Base-by-base conservation (phyloP, 2,329 filamentous ascomycete species). In the Arthrobotrys sinensis region DNA sequence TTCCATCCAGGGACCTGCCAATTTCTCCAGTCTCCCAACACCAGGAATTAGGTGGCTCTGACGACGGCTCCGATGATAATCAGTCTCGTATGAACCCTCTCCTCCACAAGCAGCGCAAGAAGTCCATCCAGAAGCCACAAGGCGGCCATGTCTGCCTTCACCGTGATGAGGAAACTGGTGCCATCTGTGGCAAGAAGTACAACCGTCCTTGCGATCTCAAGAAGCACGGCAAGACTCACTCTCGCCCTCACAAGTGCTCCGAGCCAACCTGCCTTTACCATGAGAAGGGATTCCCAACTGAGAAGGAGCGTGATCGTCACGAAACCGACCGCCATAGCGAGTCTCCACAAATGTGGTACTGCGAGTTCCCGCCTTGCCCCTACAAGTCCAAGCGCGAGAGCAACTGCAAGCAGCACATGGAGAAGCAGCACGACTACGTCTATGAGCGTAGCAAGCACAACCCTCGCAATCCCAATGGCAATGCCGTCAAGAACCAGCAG, bases 371-470 rank as follows among this genome's bases (percentile, higher is more conserved):
- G 81, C 91, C 91, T 24, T 98, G 96, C 87, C 90, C 92, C 0
- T 98, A 98, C 86, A 92, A 93, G 83, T 97, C 94, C 10, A 98
- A 98, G 88, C 91, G 94, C 76, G 92, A 97, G 86, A 96, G 92
- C 80, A 98, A 98, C 85, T 96, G 93, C 89, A 97, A 97, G 84
- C 95, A 97, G 85, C 94, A 98, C 85, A 97, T 97, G 94, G 95
- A 98, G 86, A 97, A 97, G 85, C 92, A 93, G 0, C 94, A 98
- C 82, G 91, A 91, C 75, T 97, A 93, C 92, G 88, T 88, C n/a
- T 97, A 97, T 81, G 88, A 94, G 69, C 92, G 95, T 80, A 95
- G 93, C 76, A 97, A 97, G 88, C 94, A 92, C 84, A 97, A 96
- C 83, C 80, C 80, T 1, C 75, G 80, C n/a, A 81, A 79, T 36